Conservation (phyloP, 257 asterid genomes). For the Solanum corneliomulleri region DNA sequence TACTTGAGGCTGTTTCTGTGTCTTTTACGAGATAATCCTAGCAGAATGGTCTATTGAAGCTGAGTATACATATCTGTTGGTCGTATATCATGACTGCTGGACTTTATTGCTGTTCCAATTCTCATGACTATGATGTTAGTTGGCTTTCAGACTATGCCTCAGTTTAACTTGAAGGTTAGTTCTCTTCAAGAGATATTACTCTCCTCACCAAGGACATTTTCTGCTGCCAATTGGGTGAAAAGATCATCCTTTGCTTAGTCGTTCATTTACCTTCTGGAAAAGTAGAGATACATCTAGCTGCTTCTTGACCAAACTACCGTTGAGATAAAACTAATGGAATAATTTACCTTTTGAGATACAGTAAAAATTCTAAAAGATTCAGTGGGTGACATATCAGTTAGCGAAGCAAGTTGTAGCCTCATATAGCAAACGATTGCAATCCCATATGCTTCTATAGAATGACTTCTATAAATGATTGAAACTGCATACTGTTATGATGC, state of each 20-base stretch:
- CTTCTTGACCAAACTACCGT: neutral
- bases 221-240: neutral
- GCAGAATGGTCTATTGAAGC: constrained; percentile 20
- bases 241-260: neutral
- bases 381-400: neutral
- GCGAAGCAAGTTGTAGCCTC: neutral
- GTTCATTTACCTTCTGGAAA: neutral
- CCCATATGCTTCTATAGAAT: neutral
- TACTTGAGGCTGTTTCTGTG: constrained; percentile 17
- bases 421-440: neutral
- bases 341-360: neutral
- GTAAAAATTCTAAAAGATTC: neutral
- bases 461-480: neutral
- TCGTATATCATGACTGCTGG: neutral
- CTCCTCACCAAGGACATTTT: neutral
- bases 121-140: neutral
- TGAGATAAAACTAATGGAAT: neutral
- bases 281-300: neutral
- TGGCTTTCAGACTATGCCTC: neutral
- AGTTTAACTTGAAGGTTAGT: neutral
- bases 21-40: constrained; percentile 4
- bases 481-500: neutral
- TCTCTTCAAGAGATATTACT: neutral
- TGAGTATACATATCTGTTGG: neutral
- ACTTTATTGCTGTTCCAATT: neutral